Base-by-base conservation (phyloP, 176 grass and related monocot species). In the Oryza meyeriana region DNA sequence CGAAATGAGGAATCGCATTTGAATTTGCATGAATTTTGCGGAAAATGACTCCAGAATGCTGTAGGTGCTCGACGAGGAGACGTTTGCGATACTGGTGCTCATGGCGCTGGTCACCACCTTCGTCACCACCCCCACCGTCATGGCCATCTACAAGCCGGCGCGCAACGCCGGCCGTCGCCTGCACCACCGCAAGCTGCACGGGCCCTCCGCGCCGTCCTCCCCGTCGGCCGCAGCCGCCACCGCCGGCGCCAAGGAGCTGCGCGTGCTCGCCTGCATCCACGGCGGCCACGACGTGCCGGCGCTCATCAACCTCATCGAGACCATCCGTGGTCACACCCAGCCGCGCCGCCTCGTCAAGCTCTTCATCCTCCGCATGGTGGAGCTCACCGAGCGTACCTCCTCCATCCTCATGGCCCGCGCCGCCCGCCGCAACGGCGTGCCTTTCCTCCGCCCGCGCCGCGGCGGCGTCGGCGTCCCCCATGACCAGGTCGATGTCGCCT, bases 31-130 rank as follows among this genome's bases (percentile, higher is more conserved):
- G 44, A 2, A 17, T 47, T 47, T 47, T 17, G 44, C 44, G 17
- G 13, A 17, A 47, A 41, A 41, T 41, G 8, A 12, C 40, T 11
- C 10, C 40, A 41, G 12, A 41, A 41, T 41, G 40, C n/a, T 64
- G 31, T 48, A 98, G 95, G 92, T 98, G 10, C 64, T 98, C 9
- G 93, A 94, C 65, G 95, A 98, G 38, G 92, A 98, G 79, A 89
- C 79, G 1, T 98, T 98, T 9, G 90, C 95, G 24, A 93, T 98
- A 79, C 69, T 98, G 65, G 92, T 98, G 41, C 74, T 94, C 0
- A 98, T 94, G 95, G 92, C 95, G 32, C 88, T 98, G 41, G 86
- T 94, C 27, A 94, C 92, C 40, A 98, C 95, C 26, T 94, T 94
- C 88, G 85, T 98, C 81, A 94, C 92, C 25, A 97, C 95, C 29